A percentile compares a stretch with the other conserved stretches of the same genome.
Evolutionary conservation across 176 grass and related monocot genomes (phyloP).

Genomic region (Carex cristatella): DNA sequence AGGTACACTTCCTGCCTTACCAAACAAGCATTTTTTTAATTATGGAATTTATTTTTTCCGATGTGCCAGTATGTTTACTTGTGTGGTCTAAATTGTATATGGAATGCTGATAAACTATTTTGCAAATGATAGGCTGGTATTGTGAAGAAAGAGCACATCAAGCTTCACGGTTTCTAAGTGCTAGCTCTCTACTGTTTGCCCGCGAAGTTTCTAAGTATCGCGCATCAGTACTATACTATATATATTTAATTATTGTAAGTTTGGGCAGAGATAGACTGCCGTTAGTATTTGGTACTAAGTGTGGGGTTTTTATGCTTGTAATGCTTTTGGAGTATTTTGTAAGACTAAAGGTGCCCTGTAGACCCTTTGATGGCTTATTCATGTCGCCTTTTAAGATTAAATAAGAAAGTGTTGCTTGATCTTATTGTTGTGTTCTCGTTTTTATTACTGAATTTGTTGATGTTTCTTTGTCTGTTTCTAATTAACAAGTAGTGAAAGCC

Average conservation of each 20-base stretch:
- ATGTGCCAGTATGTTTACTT: not conserved
- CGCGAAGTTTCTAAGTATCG: not conserved
- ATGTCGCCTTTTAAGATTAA: conserved; percentile 23
- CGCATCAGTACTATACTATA: not conserved
- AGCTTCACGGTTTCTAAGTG: conserved; percentile 98
- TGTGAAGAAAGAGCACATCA: conserved; percentile 99
- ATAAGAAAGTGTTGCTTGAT: conserved; percentile 27
- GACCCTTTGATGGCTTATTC: conserved; percentile 53
- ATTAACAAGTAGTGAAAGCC: not conserved
- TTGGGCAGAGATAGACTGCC: not conserved
- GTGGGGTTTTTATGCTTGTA: conserved; percentile 16
- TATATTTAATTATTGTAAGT: conserved; percentile 1
- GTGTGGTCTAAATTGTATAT: not conserved
- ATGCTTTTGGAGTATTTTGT: conserved; percentile 18
- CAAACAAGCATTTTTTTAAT: not conserved
- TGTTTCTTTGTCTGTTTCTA: not conserved
- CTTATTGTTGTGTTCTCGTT: not conserved
- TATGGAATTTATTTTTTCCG: not conserved
- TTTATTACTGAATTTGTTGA: not conserved
- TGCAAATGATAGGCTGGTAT: conserved; percentile 56
- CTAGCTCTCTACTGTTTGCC: not conserved
- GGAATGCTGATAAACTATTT: not conserved
- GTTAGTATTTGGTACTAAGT: not conserved
- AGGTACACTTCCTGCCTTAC: conserved; percentile 37
- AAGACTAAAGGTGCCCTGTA: conserved; percentile 7